Conservation (phyloP, 164 flowering plant species). For the Echeveria elegans region DNA sequence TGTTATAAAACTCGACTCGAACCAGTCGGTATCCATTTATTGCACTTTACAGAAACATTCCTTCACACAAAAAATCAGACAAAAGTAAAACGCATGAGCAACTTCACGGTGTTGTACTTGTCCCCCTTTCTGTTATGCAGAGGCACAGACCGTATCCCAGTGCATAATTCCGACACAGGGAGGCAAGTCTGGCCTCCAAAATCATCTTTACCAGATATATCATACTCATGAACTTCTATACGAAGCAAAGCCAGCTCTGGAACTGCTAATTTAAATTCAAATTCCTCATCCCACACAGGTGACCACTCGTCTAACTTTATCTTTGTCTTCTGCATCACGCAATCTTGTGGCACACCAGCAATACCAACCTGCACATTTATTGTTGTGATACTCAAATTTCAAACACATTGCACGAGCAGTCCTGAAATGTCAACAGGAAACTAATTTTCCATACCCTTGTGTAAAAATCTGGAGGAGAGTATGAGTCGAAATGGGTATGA, state of each 20-base stretch:
- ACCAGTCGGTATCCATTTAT: too few species aligned
- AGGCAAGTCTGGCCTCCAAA: slow-evolving; percentile 72
- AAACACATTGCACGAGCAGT: not conserved
- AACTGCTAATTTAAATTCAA: slow-evolving; percentile 47
- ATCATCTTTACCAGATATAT: slow-evolving; percentile 59
- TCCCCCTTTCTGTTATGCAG: slow-evolving; percentile 42
- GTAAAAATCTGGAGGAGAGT: slow-evolving; percentile 18
- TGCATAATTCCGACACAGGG: slow-evolving; percentile 50
- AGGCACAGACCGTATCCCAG: slow-evolving; percentile 61
- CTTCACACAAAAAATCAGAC: slow-evolving; percentile 14
- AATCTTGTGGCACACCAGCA: slow-evolving; percentile 61
- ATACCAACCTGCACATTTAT: slow-evolving; percentile 42
- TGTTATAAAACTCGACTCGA: too few species aligned
- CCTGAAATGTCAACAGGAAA: not conserved
- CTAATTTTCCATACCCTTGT: not conserved
- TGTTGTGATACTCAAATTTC: not conserved
- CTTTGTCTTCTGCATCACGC: slow-evolving; percentile 55
- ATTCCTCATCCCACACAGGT: slow-evolving; percentile 61
- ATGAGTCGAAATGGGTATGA: slow-evolving; percentile 51
- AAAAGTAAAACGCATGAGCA: slow-evolving; percentile 65
- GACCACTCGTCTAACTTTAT: slow-evolving; percentile 54
- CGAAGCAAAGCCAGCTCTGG: not conserved
- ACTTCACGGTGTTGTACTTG: slow-evolving; percentile 50
- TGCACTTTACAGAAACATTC: too few species aligned
- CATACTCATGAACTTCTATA: not conserved